Evolutionary conservation across 2,329 filamentous ascomycete genomes (phyloP).

Genomic region (Zarea fungicola): DNA sequence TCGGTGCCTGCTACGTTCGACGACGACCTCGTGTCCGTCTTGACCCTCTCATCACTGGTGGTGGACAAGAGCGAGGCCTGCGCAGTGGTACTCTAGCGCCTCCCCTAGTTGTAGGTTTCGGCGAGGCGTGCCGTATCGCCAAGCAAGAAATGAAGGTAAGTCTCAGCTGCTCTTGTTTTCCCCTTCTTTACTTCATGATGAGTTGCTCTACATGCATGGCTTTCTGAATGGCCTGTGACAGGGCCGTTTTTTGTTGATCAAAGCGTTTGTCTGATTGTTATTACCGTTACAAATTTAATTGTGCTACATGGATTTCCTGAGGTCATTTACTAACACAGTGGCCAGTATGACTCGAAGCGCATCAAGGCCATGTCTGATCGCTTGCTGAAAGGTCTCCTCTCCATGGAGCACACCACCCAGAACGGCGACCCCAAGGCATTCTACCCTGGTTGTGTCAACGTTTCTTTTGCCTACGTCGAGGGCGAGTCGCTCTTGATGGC

Average conservation of each 20-base stretch:
- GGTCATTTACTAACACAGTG: slow-evolving; percentile 3
- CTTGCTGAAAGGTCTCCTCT: slow-evolving; percentile 72
- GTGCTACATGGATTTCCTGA: slow-evolving; percentile 9
- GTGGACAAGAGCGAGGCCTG: slow-evolving; percentile 91
- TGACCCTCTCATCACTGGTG: slow-evolving; percentile 92
- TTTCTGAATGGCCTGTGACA: slow-evolving; percentile 73
- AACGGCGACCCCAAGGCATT: slow-evolving; percentile 81
- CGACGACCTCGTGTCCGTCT: slow-evolving; percentile 88
- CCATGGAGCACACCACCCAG: slow-evolving; percentile 86
- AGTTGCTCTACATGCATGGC: slow-evolving; percentile 84
- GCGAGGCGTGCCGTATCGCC: slow-evolving; percentile 90
- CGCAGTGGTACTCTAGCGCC: slow-evolving; percentile 92
- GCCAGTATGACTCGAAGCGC: slow-evolving; percentile 87
- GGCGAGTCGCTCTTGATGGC: slow-evolving; percentile 98
- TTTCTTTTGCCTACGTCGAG: slow-evolving; percentile 97
- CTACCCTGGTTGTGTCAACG: slow-evolving; percentile 96
- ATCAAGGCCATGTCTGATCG: slow-evolving; percentile 79
- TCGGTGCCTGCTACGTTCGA: slow-evolving; percentile 93
- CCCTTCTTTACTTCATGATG: slow-evolving; percentile 56
- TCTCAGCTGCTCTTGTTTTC: slow-evolving; percentile 22
- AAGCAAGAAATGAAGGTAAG: slow-evolving; percentile 86
- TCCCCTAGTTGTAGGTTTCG: slow-evolving; percentile 83
- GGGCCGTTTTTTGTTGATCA: slow-evolving; percentile 51
- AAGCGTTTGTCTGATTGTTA: slow-evolving; percentile 61
- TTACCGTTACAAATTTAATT: slow-evolving; percentile 4